Percentiles rank a stretch among this genome's conserved stretches.
These are phyloP conservation scores for Ilex aquifolium DNA, from an alignment of 257 asterid genomes.

Conservation along the genomic window DNA sequence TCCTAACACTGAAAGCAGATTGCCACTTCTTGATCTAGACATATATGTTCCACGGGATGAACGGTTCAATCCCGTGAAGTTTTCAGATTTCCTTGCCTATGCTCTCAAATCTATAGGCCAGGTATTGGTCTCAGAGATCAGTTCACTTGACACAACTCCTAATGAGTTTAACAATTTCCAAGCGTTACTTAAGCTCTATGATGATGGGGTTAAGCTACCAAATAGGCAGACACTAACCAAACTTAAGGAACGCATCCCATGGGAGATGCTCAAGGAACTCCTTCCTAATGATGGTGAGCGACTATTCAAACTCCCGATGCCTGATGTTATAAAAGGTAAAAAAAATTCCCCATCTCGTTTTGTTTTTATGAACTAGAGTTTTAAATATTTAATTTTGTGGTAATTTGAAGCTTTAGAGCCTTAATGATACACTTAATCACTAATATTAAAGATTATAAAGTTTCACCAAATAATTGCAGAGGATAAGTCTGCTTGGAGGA, in stretches of 20 bases:
- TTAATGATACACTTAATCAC: background rate
- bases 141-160: constrained; percentile 61
- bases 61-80: constrained; percentile 59
- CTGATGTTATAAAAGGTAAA: constrained; percentile 72
- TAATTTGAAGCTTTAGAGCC: background rate
- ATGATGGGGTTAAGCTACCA: constrained; percentile 55
- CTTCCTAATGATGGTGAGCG: constrained; percentile 60
- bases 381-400: background rate
- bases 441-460: constrained; percentile 1
- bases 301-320: constrained; percentile 62
- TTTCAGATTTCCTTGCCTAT: constrained; percentile 79
- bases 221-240: constrained; percentile 26
- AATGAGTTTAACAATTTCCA: constrained; percentile 85
- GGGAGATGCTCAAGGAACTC: constrained; percentile 66
- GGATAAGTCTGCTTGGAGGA: constrained; percentile 88
- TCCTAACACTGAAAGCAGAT: constrained; percentile 54
- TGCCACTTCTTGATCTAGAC: constrained; percentile 50
- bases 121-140: constrained; percentile 60
- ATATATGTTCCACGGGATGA: constrained; percentile 83
- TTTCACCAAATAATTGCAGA: constrained; percentile 29
- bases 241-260: constrained; percentile 49
- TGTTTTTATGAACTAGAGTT: too few species aligned
- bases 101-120: constrained; percentile 73
- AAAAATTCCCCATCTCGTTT: background rate
- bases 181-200: constrained; percentile 57